Percentiles rank a stretch among this genome's conserved stretches.
Conservation (phyloP, 805 yeast genomes). For the Pichia phayaonensis region DNA sequence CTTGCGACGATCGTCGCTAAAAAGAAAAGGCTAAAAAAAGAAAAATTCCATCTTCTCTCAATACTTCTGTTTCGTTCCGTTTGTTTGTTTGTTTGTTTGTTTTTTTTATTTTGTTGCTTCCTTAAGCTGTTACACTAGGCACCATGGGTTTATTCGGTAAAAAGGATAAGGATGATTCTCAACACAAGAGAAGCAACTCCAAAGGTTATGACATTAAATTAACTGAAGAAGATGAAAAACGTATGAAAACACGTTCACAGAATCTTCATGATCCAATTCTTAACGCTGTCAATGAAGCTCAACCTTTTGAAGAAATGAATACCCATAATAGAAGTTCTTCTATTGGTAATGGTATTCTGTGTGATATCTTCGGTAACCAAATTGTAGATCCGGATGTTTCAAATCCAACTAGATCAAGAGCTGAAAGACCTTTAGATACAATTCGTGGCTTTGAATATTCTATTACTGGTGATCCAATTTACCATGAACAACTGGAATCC, state of each 20-base stretch:
- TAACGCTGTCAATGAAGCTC: conserved; percentile 89
- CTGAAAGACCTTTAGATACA: conserved; percentile 96
- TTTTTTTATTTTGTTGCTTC: background rate
- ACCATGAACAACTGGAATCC: conserved; percentile 77
- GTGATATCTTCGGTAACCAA: conserved; percentile 81
- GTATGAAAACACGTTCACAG: conserved; percentile 57
- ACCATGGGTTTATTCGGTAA: conserved; percentile 42
- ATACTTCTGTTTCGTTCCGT: no score
- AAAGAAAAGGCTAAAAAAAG: background rate
- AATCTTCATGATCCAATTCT: conserved; percentile 85
- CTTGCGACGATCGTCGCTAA: background rate
- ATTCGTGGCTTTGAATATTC: conserved; percentile 90
- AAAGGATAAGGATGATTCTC: conserved; percentile 20
- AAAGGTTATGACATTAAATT: conserved; percentile 30
- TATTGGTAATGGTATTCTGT: conserved; percentile 37
- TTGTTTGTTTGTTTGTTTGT: background rate
- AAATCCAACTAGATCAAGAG: conserved; percentile 88
- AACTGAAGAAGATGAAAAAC: conserved; percentile 43
- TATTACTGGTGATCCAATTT: conserved; percentile 78
- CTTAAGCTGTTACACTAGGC: background rate
- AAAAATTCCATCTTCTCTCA: background rate
- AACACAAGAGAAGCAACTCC: conserved; percentile 2
- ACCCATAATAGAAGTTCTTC: conserved; percentile 30
- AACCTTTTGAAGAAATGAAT: conserved; percentile 75
- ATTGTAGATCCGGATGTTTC: conserved; percentile 78